Conservation (phyloP, 805 yeast species). For the Wickerhamiella domercqiae region DNA sequence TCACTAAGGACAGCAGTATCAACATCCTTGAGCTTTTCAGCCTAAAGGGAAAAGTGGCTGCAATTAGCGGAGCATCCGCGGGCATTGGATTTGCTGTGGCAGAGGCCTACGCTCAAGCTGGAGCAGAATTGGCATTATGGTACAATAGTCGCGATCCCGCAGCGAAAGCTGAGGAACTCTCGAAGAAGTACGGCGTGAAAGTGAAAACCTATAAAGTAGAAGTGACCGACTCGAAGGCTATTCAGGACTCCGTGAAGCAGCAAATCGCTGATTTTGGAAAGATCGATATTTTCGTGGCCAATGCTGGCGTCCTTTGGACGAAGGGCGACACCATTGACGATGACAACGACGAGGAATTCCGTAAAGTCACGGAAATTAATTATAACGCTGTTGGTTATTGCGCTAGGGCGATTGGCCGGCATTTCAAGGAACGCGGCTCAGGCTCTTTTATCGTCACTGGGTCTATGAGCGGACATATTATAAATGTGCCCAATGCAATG, state of each 20-base stretch:
- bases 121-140: constrained; percentile 68
- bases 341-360: constrained; percentile 45
- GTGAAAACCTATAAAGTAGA: constrained; percentile 51
- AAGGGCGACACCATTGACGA: constrained; percentile 41
- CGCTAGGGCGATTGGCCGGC: constrained; percentile 57
- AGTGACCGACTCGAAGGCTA: constrained; percentile 35
- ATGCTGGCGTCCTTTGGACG: constrained; percentile 84
- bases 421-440: constrained; percentile 57
- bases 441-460: constrained; percentile 79
- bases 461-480: constrained; percentile 79
- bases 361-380: constrained; percentile 56
- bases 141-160: constrained; percentile 46
- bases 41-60: constrained; percentile 55
- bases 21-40: constrained; percentile 18
- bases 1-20: constrained; percentile 8
- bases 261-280: constrained; percentile 59
- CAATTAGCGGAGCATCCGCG: constrained; percentile 71
- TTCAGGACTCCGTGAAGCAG: constrained; percentile 34
- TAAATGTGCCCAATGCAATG: constrained; percentile 76
- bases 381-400: constrained; percentile 70
- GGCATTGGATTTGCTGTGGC: constrained; percentile 80
- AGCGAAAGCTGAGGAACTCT: constrained; percentile 41
- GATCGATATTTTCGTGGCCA: constrained; percentile 74
- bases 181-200: constrained; percentile 43
- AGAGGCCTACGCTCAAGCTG: constrained; percentile 73